Evolutionary conservation across 208 protist species (phyloP).

Genomic region (Crithidia bombi): DNA sequence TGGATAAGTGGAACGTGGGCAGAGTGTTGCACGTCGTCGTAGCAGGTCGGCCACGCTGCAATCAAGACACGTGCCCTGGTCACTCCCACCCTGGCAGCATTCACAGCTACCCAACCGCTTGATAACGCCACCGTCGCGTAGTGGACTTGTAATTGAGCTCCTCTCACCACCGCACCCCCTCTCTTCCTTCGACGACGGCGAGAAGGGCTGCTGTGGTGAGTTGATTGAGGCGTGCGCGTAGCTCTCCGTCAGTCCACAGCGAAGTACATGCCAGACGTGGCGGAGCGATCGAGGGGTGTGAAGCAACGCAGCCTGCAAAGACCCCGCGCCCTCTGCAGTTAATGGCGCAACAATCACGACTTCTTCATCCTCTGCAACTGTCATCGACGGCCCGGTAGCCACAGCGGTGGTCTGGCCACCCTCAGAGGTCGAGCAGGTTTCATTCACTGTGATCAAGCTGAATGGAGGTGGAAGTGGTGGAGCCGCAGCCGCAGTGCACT

Average conservation of each 20-base stretch:
- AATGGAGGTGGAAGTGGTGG: too few species aligned
- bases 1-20: background rate
- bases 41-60: background rate
- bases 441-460: too few species aligned
- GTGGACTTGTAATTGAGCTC: background rate
- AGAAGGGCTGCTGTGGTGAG: too few species aligned
- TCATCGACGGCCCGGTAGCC: too few species aligned
- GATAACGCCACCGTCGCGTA: too few species aligned
- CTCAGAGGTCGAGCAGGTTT: too few species aligned
- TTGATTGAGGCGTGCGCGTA: background rate
- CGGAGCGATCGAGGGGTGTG: slow-evolving; percentile 21
- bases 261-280: slow-evolving; percentile 31
- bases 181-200: background rate
- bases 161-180: background rate
- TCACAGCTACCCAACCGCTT: background rate
- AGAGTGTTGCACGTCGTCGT: background rate
- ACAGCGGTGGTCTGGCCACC: too few species aligned
- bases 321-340: background rate
- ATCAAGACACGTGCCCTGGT: background rate
- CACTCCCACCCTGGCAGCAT: background rate
- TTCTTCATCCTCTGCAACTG: background rate
- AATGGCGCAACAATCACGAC: background rate
- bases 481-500: too few species aligned
- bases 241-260: slow-evolving; percentile 10
- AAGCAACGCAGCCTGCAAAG: background rate